phyloP scores from a whole-genome alignment of 176 grass and related monocot species.

The Triticum timopheevii region DNA sequence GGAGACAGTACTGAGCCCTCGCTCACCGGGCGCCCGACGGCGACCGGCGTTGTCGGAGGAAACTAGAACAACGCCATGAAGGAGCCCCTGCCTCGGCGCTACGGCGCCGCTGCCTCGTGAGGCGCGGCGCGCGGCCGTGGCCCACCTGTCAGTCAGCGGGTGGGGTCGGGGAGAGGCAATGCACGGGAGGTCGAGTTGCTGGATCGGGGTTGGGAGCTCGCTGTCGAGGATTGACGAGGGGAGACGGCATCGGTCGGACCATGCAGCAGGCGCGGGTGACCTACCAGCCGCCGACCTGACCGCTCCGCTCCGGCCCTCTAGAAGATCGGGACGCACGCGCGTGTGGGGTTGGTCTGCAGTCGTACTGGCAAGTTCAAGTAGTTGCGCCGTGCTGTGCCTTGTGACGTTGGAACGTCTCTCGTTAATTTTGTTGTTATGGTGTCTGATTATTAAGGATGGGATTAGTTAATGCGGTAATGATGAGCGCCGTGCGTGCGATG shows the following conservation, averaged over 20 bases:
- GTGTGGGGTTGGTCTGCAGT: too few relatives aligned
- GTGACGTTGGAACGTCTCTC: too few relatives aligned
- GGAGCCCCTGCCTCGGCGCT: too few relatives aligned
- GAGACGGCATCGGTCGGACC: conserved; percentile 11
- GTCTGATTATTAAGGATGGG: too few relatives aligned
- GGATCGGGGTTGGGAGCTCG: neutral
- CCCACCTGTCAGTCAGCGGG: neutral
- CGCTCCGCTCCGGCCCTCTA: too few relatives aligned
- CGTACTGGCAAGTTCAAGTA: too few relatives aligned
- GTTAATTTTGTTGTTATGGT: too few relatives aligned
- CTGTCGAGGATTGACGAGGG: conserved; percentile 6
- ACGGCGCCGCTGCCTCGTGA: neutral
- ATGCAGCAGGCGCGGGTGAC: neutral
- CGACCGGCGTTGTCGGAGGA: neutral
- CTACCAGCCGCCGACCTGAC: neutral
- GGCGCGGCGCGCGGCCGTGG: neutral
- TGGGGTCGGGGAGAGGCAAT: too few relatives aligned
- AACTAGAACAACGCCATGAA: neutral
- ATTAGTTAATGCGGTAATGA: too few relatives aligned
- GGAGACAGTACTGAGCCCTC: neutral
- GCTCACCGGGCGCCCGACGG: neutral
- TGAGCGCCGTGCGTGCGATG: neutral
- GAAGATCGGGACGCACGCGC: too few relatives aligned
- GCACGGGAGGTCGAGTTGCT: too few relatives aligned
- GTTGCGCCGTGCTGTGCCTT: too few relatives aligned